These are phyloP conservation scores for Penicillium odoratum DNA, from an alignment of 495 filamentous ascomycete genomes.

Conservation along the genomic window DNA sequence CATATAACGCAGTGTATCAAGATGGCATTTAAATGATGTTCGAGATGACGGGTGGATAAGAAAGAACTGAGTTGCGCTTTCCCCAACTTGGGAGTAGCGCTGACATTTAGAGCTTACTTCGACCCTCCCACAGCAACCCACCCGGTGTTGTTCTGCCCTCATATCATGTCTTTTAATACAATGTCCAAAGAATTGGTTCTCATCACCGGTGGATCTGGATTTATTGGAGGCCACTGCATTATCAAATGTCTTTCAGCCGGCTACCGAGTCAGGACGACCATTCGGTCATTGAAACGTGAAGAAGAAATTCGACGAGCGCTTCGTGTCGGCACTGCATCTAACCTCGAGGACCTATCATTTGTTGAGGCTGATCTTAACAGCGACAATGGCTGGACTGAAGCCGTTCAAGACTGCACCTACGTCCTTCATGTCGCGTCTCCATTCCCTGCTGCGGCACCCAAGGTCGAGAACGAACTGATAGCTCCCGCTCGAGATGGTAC, in stretches of 20 bases:
- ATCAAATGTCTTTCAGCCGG: conserved; percentile 12
- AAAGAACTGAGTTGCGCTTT: neutral
- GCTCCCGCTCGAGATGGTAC: conserved; percentile 15
- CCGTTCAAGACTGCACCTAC: conserved; percentile 13
- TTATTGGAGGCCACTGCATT: conserved; percentile 10
- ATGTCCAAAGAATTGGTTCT: conserved; percentile 9
- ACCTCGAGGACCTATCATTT: conserved; percentile 8
- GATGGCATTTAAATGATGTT: too few relatives aligned
- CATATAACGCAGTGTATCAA: too few relatives aligned
- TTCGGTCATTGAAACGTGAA: conserved; percentile 9
- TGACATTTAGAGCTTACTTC: neutral
- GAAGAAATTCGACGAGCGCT: conserved; percentile 2
- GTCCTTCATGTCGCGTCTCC: conserved; percentile 16
- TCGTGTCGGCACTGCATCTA: neutral
- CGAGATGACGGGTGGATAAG: neutral
- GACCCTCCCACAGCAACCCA: too few relatives aligned
- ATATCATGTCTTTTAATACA: neutral
- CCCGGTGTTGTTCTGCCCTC: too few relatives aligned
- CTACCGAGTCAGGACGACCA: conserved; percentile 10
- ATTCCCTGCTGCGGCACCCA: conserved; percentile 6
- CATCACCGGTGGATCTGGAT: conserved; percentile 16
- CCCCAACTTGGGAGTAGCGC: neutral
- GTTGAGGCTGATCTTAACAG: conserved; percentile 12
- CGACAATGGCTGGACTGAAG: conserved; percentile 15
- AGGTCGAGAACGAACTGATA: conserved; percentile 14